phyloP scores from a whole-genome alignment of 2,329 filamentous ascomycete species.

The Passalora sequoiae region DNA sequence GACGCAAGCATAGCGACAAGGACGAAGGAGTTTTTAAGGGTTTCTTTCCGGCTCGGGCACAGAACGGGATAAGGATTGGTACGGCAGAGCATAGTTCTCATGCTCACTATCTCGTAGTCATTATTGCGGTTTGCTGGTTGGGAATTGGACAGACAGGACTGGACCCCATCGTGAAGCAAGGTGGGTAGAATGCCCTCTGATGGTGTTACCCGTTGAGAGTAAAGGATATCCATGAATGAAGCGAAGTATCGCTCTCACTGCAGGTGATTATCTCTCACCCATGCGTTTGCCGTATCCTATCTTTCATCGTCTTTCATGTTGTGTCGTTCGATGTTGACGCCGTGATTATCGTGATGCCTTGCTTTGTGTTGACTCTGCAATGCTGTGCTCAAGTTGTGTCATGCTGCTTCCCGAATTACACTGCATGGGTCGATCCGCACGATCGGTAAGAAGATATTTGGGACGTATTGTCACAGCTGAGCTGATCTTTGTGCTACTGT shows the following conservation, averaged over 20 bases:
- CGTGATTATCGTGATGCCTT: not conserved
- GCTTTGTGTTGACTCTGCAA: not conserved
- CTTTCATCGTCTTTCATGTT: not conserved
- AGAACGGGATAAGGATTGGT: not conserved
- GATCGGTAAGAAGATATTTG: not conserved
- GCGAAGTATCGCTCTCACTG: too few species aligned
- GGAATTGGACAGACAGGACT: too few species aligned
- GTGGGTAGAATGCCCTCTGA: too few species aligned
- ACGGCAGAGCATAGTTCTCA: not conserved
- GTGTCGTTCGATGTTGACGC: not conserved
- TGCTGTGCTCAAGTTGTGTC: conserved; percentile 1
- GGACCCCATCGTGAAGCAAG: too few species aligned
- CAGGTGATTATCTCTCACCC: too few species aligned
- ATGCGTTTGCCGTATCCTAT: too few species aligned
- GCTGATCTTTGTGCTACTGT: too few species aligned
- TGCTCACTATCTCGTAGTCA: too few species aligned
- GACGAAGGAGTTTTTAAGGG: not conserved
- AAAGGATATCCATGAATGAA: too few species aligned
- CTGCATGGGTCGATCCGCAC: conserved; percentile 2
- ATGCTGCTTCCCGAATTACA: conserved; percentile 4
- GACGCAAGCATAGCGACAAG: conserved; percentile 1
- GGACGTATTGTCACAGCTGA: not conserved
- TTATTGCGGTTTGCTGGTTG: too few species aligned
- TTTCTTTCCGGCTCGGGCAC: not conserved
- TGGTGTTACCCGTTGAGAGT: too few species aligned